Base-by-base conservation (phyloP, 2,329 filamentous ascomycete species). In the Apiospora koreana region DNA sequence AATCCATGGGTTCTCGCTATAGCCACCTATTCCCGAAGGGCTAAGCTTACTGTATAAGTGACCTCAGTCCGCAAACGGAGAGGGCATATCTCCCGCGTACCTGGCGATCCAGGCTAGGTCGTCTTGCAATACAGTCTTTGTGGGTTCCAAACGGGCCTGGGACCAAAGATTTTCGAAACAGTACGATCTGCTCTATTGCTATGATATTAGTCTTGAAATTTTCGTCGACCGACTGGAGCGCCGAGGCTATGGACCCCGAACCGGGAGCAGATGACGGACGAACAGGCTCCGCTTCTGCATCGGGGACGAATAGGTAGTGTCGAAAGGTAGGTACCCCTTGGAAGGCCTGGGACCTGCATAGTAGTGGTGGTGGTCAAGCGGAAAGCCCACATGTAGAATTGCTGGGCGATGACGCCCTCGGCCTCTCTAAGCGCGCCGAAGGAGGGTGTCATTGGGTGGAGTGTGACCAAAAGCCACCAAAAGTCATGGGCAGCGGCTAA, bases 361-460 rank as follows among this genome's bases (percentile, higher is more conserved):
- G 41, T 41, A 12, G 38, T 58, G 31, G 16, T 21, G 50, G 28
- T 35, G 50, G 28, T 35, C 28, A n/a, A 31, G 50, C 50, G 16
- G 28, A 9, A 9, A 9, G 18, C 28, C 18, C 50, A 58, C 28
- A 31, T 62, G 31, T 14, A 14, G 4, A 38, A 18, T 18, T 62
- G 54, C 28, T 38, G 54, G 54, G 21, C 31, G 54, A n/a, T 18
- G 54, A 50, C 46, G 46, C 23, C 23, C 54, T 62, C 54, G 54
- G 54, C 31, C 54, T 62, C 54, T 62, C 18, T 38, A 62, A 38
- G 54, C 54, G 54, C 54, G 54, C 54, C 54, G 31, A 62, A 31
- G 54, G 31, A 62, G 54, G 54, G 54, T 62, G 54, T 38, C 54
- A 62, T 62, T 62, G 54, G 54, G 54, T 62, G 31, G 54, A 38